A percentile compares a stretch with the other conserved stretches of the same genome.
These are phyloP conservation scores for Candida schatavii DNA, from an alignment of 805 yeast genomes.

Conservation along the genomic window DNA sequence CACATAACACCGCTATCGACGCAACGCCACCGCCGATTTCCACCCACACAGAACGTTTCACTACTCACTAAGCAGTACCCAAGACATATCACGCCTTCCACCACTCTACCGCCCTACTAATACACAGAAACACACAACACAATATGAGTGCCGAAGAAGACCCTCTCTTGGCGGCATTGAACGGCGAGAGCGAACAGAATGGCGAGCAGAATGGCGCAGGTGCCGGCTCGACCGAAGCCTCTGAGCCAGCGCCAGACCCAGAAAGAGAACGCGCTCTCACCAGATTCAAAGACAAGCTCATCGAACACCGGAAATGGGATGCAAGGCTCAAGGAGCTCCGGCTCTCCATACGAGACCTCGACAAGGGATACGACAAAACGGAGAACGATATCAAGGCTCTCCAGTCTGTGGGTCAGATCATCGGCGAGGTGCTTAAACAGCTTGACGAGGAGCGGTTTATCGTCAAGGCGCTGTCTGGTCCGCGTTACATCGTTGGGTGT, in stretches of 20 bases:
- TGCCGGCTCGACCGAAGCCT: conserved; percentile 27
- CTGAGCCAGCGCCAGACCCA: no score
- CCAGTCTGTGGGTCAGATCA: conserved; percentile 94
- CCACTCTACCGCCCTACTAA: no score
- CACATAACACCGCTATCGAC: no score
- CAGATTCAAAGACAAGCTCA: conserved; percentile 77
- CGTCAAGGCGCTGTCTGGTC: conserved; percentile 96
- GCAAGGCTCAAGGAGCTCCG: conserved; percentile 83
- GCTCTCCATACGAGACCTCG: conserved; percentile 76
- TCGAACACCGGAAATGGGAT: conserved; percentile 94
- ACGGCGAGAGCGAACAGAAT: conserved; percentile 30
- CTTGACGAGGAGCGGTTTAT: conserved; percentile 91
- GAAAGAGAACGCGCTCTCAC: conserved; percentile 76
- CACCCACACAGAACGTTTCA: no score
- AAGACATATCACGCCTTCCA: no score
- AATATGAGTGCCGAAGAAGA: conserved; percentile 60
- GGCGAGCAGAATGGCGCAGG: conserved; percentile 20
- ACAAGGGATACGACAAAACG: conserved; percentile 82
- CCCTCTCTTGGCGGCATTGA: conserved; percentile 71
- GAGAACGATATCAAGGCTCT: conserved; percentile 96
- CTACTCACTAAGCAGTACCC: no score
- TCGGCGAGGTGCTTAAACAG: conserved; percentile 95
- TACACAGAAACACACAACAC: background rate
- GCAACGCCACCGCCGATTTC: no score
- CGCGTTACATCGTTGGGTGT: conserved; percentile 96